Base-by-base conservation (phyloP, 306 rosid species). In the Rosa chinensis region DNA sequence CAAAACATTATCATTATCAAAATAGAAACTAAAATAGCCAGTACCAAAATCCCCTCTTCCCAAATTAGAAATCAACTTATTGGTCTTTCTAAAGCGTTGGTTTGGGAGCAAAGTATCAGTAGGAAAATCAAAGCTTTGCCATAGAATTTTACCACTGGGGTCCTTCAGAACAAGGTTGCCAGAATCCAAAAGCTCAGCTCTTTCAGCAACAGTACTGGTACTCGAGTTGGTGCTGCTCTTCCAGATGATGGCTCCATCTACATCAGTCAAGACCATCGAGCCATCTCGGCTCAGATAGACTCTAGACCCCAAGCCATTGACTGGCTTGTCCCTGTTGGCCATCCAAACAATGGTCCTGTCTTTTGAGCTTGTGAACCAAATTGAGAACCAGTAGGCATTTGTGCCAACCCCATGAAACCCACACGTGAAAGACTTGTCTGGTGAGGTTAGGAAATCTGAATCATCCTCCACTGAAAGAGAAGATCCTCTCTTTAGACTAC, bases 301-400 rank as follows among this genome's bases (percentile, higher is more conserved):
- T 44, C 42, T 82, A n/a, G 85, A 82, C 16, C 71, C 45, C 13
- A 52, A 43, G 68, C 59, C 61, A 25, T 52, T 81, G n/a, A 82
- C 85, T 0, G 81, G 85, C 18, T 12, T 59, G 81, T 77, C 77
- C 47, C 81, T 49, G 59, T 82, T 82, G 8, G 85, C 78, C 78
- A 55, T 77, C 85, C 85, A 82, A 16, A 77, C 81, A 21, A 77
- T 53, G 10, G 81, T 50, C 55, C 42, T 72, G 39, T 20, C n/a
- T n/a, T 1, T 14, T 5, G 85, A 77, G 7, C 55, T 53, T 23
- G 85, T 50, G 61, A 77, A 82, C 85, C 85, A 82, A 4, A 77
- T 55, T 17, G 85, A 70, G 59, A 82, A 72, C 40, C 85, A 82
- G 71, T 47, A 50, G 9, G 85, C 81, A 39, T 82, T 82, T n/a